Conservation (phyloP, 805 yeast genomes). For the Candida maesae region DNA sequence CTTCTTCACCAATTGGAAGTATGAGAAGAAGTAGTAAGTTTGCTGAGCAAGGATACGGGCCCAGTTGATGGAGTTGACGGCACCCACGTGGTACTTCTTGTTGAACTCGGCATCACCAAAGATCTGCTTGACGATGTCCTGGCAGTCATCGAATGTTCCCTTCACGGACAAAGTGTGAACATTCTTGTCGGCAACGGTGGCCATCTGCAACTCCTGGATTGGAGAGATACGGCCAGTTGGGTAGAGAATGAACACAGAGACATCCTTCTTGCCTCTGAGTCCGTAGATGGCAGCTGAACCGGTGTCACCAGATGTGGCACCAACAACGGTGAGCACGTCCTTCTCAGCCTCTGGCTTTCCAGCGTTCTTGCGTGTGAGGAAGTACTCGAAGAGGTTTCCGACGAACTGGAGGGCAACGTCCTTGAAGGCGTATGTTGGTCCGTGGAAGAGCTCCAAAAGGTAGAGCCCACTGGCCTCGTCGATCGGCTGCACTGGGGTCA, state of each 20-base stretch:
- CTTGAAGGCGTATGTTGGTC: conserved; percentile 98
- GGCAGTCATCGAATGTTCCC: conserved; percentile 98
- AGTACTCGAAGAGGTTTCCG: conserved; percentile 94
- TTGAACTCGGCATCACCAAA: conserved; percentile 90
- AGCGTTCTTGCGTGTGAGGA: conserved; percentile 70
- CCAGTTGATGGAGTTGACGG: conserved; percentile 98
- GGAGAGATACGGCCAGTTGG: conserved; percentile 98
- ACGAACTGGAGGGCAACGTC: conserved; percentile 98
- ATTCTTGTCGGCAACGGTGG: conserved; percentile 87
- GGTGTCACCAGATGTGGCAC: conserved; percentile 99
- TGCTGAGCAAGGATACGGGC: conserved; percentile 97
- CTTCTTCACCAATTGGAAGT: conserved; percentile 61
- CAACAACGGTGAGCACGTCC: conserved; percentile 90
- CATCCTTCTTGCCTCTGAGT: conserved; percentile 93
- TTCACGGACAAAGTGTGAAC: conserved; percentile 93
- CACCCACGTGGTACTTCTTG: conserved; percentile 88
- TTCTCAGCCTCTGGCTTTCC: conserved; percentile 51
- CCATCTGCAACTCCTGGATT: conserved; percentile 97
- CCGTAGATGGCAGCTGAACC: conserved; percentile 99
- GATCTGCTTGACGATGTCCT: conserved; percentile 89
- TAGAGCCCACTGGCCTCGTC: conserved; percentile 58
- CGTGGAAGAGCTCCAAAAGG: conserved; percentile 92
- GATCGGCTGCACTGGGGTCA: conserved; percentile 76
- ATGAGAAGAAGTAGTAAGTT: conserved; percentile 92
- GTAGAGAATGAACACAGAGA: conserved; percentile 92